Base-by-base conservation (phyloP, 768 basidiomycete genomes). In the Auricularia sp. region DNA sequence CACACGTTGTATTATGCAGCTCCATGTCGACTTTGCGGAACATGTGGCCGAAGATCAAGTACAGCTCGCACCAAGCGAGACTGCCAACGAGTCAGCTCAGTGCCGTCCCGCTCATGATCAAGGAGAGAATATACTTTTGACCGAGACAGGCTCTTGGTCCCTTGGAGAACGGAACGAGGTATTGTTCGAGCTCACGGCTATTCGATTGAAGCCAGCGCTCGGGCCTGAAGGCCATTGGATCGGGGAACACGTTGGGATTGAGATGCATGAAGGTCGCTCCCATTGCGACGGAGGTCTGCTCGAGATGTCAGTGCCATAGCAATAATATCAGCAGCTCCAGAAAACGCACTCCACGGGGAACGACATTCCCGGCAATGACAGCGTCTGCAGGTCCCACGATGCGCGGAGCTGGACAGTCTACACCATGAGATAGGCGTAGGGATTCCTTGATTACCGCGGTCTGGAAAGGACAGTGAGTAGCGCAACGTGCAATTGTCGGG, bases 361-460 rank as follows among this genome's bases (percentile, higher is more conserved):
- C 68, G 12, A 68, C 54, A 3, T 64, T 63, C 0, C 78, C 80
- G 23, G 70, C 70, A 14, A 83, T 78, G 33, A 69, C 66, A 0
- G 74, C 68, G 33, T 73, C 74, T 16, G 69, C 65, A 3, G 72
- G 72, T 2, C 75, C 75, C 5, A 80, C 75, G 35, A 81, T 69
- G 36, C 80, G 72, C 18, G 79, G 75, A 43, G 79, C 71, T 4
- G 77, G 75, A 2, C 71, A 75, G 12, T 76, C 72, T 2, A 77
- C 69, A 10, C 79, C 79, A 64, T 77, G 74, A 34, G 75, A 72
- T 66, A 80, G 72, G 33, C 81, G 72, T 54, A 81, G 72, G 0
- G 79, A 74, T 68, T 82, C 80, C 64, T 81, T 81, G 36, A 81
- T 74, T 36, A 81, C 78, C 4, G 79, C 80, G 1, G 77, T 78